Base-by-base conservation (phyloP, 108 stramenopile genomes). In the Fistulifera pelliculosa region DNA sequence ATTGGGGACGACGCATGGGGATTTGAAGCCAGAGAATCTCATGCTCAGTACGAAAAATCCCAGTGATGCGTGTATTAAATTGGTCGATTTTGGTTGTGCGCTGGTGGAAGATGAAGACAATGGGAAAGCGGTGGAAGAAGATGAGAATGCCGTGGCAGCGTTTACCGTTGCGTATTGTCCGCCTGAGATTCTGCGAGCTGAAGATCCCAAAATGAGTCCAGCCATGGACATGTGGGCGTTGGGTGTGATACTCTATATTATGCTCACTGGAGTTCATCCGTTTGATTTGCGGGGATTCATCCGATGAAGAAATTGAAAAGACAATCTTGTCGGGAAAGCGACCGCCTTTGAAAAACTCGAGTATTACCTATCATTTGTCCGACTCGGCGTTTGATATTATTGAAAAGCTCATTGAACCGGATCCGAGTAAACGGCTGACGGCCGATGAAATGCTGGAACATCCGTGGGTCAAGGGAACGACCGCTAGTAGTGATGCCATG, bases 1-100 rank as follows among this genome's bases (percentile, higher is more conserved):
- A 19, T 72, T 85, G 16, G 76, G 71, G 45, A 48, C 80, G 10
- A 69, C 71, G 1, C 90, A 91, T 58, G 73, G 69, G n/a, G 90
- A 91, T 64, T 56, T 91, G 49, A 91, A 91, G 50, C 85, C 89
- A 0, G 89, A 87, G 62, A 91, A 86, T 58, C 62, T 91, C 31
- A 64, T 91, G 68, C 57, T 87, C 1, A 77, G 74, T 42, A 54
- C 65, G 7, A 61, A 73, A n/a, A 81, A 71, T 35, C 42, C 61
- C 1, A 64, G 61, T 35, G 73, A 84, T 41, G 76, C 76, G 15
- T 70, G 62, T 0, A 64, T 87, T 19, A 77, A 87, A 62, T 17
- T 94, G 26, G 84, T 94, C 16, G 92, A 94, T 61, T 94, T 94
- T 77, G 92, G 92, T 13, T 84, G 83, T 58, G 85, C 91, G 0